phyloP scores from a whole-genome alignment of 1,284 basidiomycete genomes.

The Sanghuangporus weigelae region DNA sequence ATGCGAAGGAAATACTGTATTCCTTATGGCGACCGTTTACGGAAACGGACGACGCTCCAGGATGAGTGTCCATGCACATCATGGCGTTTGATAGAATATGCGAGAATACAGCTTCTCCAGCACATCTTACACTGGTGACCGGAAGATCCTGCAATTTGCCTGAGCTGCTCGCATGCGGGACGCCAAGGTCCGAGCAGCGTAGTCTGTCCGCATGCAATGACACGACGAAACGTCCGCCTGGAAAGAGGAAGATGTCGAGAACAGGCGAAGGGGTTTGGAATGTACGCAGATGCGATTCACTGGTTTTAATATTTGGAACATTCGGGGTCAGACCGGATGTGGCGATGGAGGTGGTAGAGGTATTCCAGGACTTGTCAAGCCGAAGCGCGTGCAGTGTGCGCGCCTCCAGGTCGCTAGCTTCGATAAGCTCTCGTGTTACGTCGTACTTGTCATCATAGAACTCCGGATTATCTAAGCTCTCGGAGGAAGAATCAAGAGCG shows the following conservation, averaged over 20 bases:
- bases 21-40: not conserved
- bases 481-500: slow-evolving; percentile 10
- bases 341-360: not conserved
- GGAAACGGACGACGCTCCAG: not conserved
- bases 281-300: not conserved
- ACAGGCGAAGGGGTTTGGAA: not conserved
- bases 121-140: not conserved
- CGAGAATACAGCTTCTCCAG: slow-evolving; percentile 4
- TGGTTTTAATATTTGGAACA: not conserved
- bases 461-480: slow-evolving; percentile 21
- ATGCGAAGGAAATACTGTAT: not conserved
- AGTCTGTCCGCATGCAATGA: slow-evolving; percentile 1
- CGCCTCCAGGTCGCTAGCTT: slow-evolving; percentile 12
- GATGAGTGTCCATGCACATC: not conserved
- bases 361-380: slow-evolving; percentile 11
- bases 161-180: not conserved
- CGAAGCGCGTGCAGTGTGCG: slow-evolving; percentile 14
- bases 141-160: not conserved
- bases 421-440: not conserved
- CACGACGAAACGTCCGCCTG: slow-evolving; percentile 10
- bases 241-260: slow-evolving; percentile 7
- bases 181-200: slow-evolving; percentile 13
- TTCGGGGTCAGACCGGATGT: not conserved
- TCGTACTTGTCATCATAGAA: not conserved
- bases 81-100: not conserved